Conservation (phyloP, 805 yeast genomes). For the Dipodascopsis tothii region DNA sequence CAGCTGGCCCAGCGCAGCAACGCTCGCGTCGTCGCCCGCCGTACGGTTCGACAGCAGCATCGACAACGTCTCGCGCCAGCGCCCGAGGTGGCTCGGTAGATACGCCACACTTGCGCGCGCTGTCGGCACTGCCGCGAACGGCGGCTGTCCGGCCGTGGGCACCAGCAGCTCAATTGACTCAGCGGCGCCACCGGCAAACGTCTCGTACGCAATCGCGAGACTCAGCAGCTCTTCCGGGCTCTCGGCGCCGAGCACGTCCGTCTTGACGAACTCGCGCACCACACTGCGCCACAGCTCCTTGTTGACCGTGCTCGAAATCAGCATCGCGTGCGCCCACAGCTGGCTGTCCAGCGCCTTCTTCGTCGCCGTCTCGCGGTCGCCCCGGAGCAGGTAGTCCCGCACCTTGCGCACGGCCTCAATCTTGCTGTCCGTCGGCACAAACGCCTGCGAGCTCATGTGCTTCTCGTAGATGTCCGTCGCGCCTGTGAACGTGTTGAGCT, state of each 20-base stretch:
- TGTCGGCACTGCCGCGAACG: neutral
- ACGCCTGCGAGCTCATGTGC: slow-evolving; percentile 8
- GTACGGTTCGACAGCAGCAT: slow-evolving; percentile 29
- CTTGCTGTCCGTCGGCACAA: slow-evolving; percentile 3
- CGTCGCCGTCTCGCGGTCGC: slow-evolving; percentile 62
- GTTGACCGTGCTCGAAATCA: slow-evolving; percentile 61
- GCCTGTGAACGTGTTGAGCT: slow-evolving; percentile 19
- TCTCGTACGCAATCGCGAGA: slow-evolving; percentile 52
- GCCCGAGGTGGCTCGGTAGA: slow-evolving; percentile 8
- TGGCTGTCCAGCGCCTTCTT: slow-evolving; percentile 51
- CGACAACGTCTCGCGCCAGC: slow-evolving; percentile 31
- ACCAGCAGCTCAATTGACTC: slow-evolving; percentile 31
- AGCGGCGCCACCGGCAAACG: slow-evolving; percentile 54
- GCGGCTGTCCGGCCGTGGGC: neutral
- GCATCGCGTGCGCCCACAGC: slow-evolving; percentile 71
- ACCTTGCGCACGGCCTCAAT: slow-evolving; percentile 28
- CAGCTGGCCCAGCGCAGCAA: slow-evolving; percentile 33
- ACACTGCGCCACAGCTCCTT: slow-evolving; percentile 52
- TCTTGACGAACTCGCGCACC: slow-evolving; percentile 50
- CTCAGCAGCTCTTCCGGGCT: slow-evolving; percentile 41
- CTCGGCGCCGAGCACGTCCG: slow-evolving; percentile 10
- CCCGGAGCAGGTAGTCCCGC: slow-evolving; percentile 44
- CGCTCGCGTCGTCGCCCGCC: slow-evolving; percentile 27
- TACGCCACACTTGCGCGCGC: neutral
- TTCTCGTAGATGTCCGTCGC: slow-evolving; percentile 26